phyloP scores from a whole-genome alignment of 352 stramenopile genomes.

The Phytophthora tentaculata region DNA sequence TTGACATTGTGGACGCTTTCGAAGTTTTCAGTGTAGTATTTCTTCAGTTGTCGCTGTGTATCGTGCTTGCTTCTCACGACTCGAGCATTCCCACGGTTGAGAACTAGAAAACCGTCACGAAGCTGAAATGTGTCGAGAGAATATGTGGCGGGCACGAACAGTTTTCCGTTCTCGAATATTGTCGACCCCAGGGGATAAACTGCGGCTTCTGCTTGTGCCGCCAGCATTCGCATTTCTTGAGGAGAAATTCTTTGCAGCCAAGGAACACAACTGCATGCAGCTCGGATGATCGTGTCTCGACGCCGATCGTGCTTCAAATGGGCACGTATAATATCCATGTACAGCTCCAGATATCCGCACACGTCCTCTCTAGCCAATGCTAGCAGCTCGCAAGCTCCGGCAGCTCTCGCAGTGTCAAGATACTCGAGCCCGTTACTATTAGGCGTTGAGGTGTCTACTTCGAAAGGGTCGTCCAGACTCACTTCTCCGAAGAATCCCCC shows the following conservation, averaged over 20 bases:
- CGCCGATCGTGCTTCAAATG: constrained; percentile 61
- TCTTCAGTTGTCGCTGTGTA: constrained; percentile 1
- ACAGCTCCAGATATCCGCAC: constrained; percentile 62
- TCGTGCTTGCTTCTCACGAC: constrained; percentile 28
- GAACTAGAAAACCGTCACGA: constrained; percentile 39
- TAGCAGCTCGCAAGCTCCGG: constrained; percentile 46
- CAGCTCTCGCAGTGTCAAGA: constrained; percentile 48
- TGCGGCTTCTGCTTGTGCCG: constrained; percentile 45
- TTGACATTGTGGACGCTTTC: constrained; percentile 12
- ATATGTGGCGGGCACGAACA: constrained; percentile 25
- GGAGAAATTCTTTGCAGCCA: constrained; percentile 55
- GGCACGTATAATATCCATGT: constrained; percentile 71
- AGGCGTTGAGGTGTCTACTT: neutral
- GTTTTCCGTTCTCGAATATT: constrained; percentile 52
- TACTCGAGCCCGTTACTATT: constrained; percentile 47
- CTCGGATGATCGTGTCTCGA: constrained; percentile 54
- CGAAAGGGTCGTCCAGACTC: constrained; percentile 37
- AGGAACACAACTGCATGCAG: constrained; percentile 45
- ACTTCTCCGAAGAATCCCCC: constrained; percentile 75
- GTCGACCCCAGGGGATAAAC: constrained; percentile 49
- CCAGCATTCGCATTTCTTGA: constrained; percentile 60
- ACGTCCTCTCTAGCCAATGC: constrained; percentile 63
- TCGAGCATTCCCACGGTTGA: constrained; percentile 37
- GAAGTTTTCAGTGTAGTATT: constrained; percentile 1
- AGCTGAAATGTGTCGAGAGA: constrained; percentile 17